Percentiles rank a stretch among this genome's conserved stretches.
Evolutionary conservation across 1,284 basidiomycete species (phyloP).

Genomic region (Fomitopsis betulina): DNA sequence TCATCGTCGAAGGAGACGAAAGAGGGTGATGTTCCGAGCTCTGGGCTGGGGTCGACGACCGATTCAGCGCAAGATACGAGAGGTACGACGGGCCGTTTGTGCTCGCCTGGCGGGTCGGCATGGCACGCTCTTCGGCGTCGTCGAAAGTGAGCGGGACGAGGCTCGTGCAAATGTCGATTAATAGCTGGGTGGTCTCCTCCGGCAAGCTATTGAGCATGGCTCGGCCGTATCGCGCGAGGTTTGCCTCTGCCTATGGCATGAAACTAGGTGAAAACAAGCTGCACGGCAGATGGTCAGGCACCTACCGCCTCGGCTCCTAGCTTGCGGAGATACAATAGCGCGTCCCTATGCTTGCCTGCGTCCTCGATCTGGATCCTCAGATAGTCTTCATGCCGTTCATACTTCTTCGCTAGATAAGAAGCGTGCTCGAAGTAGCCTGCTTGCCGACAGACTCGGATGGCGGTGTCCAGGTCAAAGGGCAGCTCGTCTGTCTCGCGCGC

Average conservation of each 20-base stretch:
- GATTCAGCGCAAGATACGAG: conserved; percentile 73
- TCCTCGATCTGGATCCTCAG: conserved; percentile 95
- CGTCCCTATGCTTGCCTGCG: conserved; percentile 78
- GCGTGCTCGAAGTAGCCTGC: conserved; percentile 97
- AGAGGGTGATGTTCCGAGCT: conserved; percentile 33
- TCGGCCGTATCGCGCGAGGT: conserved; percentile 80
- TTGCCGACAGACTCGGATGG: conserved; percentile 93
- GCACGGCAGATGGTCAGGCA: conserved; percentile 12
- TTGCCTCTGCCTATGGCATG: conserved; percentile 64
- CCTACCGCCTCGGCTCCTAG: conserved; percentile 76
- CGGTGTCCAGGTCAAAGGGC: conserved; percentile 96
- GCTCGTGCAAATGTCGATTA: conserved; percentile 90
- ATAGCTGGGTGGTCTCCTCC: conserved; percentile 82
- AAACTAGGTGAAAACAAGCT: background rate
- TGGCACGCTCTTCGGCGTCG: conserved; percentile 33
- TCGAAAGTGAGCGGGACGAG: conserved; percentile 45
- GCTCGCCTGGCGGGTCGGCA: conserved; percentile 22
- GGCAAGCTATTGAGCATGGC: conserved; percentile 81
- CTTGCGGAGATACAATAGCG: conserved; percentile 75
- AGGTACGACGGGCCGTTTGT: conserved; percentile 59
- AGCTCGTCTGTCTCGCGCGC: conserved; percentile 51
- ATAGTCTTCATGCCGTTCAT: conserved; percentile 90
- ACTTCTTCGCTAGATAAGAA: conserved; percentile 89
- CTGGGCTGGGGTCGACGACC: conserved; percentile 34
- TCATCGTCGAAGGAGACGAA: conserved; percentile 45